Evolutionary conservation across 2,329 filamentous ascomycete genomes (phyloP).

Genomic region (Akanthomyces muscarius): DNA sequence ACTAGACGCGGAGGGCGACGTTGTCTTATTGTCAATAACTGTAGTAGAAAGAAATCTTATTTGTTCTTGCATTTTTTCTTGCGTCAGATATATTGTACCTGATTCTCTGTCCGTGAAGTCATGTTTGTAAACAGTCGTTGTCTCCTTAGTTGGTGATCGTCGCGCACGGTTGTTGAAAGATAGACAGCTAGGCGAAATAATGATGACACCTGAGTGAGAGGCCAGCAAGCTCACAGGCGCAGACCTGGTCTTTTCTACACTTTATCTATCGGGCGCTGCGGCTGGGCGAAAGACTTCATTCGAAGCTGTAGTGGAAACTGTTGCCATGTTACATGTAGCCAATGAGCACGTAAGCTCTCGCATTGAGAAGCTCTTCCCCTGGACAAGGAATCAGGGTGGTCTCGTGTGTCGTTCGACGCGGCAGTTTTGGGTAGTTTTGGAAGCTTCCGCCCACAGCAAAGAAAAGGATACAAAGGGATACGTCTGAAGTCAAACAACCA

Average conservation of each 20-base stretch:
- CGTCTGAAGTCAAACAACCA: neutral
- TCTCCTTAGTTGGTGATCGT: neutral
- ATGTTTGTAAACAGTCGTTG: neutral
- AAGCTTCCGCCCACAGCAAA: slow-evolving; percentile 9
- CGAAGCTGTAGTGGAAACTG: neutral
- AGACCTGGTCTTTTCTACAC: neutral
- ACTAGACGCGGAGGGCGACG: slow-evolving; percentile 35
- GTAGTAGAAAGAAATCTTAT: slow-evolving; percentile 39
- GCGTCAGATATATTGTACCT: neutral
- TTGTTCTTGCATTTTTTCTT: slow-evolving; percentile 1
- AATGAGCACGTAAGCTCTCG: neutral
- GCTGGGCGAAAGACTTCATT: neutral
- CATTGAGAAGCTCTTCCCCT: neutral
- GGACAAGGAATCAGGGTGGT: slow-evolving; percentile 2
- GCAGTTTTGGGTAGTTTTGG: slow-evolving; percentile 14
- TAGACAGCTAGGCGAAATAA: neutral
- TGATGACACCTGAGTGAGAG: neutral
- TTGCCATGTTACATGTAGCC: neutral
- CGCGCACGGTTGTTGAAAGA: neutral
- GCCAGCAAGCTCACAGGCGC: neutral
- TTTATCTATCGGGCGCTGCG: neutral
- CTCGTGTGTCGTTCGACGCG: slow-evolving; percentile 13
- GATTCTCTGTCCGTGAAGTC: neutral
- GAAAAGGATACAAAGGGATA: neutral
- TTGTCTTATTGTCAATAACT: slow-evolving; percentile 43